Percentiles rank a stretch among this genome's conserved stretches.
Conservation (phyloP, 164 flowering plant species). For the Dillenia suffruticosa region DNA sequence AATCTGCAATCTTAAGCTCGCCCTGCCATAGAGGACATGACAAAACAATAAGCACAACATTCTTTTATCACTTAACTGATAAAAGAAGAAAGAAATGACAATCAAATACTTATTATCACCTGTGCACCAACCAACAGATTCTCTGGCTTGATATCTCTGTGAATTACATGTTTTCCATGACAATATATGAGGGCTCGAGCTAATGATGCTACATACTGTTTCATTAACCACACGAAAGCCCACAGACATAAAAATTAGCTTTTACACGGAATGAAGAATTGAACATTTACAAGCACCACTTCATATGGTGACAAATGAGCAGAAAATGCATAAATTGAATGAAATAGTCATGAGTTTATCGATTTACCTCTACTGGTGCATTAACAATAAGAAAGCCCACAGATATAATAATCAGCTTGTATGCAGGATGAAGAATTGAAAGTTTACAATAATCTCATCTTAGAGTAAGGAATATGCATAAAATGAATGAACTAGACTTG, state of each 20-base stretch:
- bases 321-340: too few species aligned
- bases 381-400: too few species aligned
- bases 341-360: too few species aligned
- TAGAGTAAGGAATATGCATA: too few species aligned
- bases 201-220: conserved; percentile 85
- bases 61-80: neutral
- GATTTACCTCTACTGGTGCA: too few species aligned
- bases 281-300: too few species aligned
- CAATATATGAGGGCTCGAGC: conserved; percentile 92
- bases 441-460: too few species aligned
- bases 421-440: too few species aligned
- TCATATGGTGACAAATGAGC: too few species aligned
- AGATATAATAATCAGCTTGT: too few species aligned
- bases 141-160: conserved; percentile 97
- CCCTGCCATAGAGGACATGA: conserved; percentile 44
- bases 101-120: conserved; percentile 28
- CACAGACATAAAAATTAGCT: neutral
- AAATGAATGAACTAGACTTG: too few species aligned
- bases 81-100: neutral
- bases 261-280: neutral
- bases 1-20: conserved; percentile 92
- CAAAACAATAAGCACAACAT: conserved; percentile 11
- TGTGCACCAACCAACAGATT: conserved; percentile 85
- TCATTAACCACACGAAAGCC: neutral
- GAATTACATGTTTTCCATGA: conserved; percentile 96